Percentiles rank a stretch among this genome's conserved stretches.
Conservation (phyloP, 139 green algal genomes). For the Coelastrella sp. region DNA sequence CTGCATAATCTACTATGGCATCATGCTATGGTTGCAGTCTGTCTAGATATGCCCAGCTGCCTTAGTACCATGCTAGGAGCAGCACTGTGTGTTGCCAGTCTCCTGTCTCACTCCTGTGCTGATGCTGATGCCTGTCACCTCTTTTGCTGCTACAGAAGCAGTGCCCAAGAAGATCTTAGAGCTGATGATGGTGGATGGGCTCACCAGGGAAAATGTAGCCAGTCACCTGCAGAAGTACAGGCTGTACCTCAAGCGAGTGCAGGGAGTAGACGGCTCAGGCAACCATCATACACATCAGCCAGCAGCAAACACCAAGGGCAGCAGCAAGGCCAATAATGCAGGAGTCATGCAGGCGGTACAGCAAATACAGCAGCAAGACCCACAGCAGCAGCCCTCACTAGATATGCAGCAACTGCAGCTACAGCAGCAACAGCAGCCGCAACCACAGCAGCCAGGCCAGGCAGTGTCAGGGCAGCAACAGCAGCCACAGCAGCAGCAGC, state of each 20-base stretch:
- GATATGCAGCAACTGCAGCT: not conserved
- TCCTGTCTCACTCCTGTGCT: no score
- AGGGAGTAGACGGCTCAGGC: conserved; percentile 1
- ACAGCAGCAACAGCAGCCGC: not conserved
- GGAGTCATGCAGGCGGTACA: not conserved
- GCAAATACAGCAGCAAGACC: conserved; percentile 5
- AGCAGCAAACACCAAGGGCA: not conserved
- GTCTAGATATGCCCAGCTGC: not conserved
- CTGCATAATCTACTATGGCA: no score
- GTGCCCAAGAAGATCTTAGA: conserved; percentile 99
- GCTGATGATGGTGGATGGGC: conserved; percentile 93
- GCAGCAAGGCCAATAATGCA: not conserved
- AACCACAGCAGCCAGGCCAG: not conserved
- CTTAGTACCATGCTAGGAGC: not conserved
- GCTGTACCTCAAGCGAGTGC: conserved; percentile 91
- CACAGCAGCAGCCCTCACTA: not conserved
- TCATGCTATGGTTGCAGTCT: not conserved
- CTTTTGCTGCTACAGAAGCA: conserved; percentile 72
- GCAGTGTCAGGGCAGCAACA: not conserved
- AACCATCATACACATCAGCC: not conserved
- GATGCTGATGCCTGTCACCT: conserved; percentile 13
- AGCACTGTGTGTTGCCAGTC: not conserved
- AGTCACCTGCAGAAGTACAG: conserved; percentile 97
- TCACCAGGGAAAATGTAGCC: conserved; percentile 96
- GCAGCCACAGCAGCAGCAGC: conserved; percentile 19